Evolutionary conservation across 352 stramenopile genomes (phyloP).

Genomic region (Pythium chondricola): DNA sequence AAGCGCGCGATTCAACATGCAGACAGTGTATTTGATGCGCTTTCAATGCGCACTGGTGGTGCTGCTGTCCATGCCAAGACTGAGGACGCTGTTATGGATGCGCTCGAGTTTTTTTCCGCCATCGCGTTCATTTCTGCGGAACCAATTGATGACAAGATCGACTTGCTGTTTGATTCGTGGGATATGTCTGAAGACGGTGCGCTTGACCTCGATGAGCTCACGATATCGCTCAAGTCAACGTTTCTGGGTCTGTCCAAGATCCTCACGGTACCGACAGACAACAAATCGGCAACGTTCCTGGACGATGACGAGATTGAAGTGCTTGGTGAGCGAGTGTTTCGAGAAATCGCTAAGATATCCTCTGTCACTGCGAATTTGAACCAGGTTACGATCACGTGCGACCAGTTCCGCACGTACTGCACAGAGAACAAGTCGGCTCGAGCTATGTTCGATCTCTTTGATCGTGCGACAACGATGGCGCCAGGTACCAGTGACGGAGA

Average conservation of each 20-base stretch:
- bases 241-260: conserved; percentile 64
- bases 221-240: conserved; percentile 85
- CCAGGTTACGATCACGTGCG: conserved; percentile 54
- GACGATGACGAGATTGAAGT: conserved; percentile 66
- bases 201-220: conserved; percentile 78
- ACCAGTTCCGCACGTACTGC: conserved; percentile 76
- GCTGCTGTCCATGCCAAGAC: not conserved
- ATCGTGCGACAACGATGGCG: conserved; percentile 27
- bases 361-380: conserved; percentile 16
- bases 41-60: conserved; percentile 20
- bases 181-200: conserved; percentile 81
- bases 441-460: conserved; percentile 59
- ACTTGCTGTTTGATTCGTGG: conserved; percentile 82
- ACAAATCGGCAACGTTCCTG: conserved; percentile 9
- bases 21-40: conserved; percentile 53
- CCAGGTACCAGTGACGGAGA: conserved; percentile 3
- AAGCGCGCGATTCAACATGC: conserved; percentile 33
- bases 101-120: conserved; percentile 71
- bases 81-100: conserved; percentile 45
- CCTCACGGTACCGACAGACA: conserved; percentile 21
- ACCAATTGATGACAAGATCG: conserved; percentile 70
- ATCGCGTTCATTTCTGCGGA: conserved; percentile 60
- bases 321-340: conserved; percentile 55
- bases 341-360: conserved; percentile 47
- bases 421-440: conserved; percentile 51